Percentiles rank a stretch among this genome's conserved stretches.
phyloP scores from a whole-genome alignment of 1,284 basidiomycete genomes.

The Schizopora paradoxa region DNA sequence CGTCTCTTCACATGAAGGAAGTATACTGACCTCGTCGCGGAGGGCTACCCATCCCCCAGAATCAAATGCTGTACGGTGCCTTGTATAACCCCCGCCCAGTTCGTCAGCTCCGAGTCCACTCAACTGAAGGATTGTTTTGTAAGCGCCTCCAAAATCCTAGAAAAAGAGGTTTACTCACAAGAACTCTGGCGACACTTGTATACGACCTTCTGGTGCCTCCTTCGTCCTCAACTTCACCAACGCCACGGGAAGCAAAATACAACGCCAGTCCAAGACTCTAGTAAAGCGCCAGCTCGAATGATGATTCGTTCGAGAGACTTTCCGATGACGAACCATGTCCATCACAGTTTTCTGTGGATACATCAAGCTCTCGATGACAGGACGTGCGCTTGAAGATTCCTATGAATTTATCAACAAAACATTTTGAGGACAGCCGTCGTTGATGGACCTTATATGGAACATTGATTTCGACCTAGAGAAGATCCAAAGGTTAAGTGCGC shows the following conservation, averaged over 20 bases:
- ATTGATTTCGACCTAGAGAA: constrained; percentile 70
- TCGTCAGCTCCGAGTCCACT: constrained; percentile 96
- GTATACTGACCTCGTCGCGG: constrained; percentile 64
- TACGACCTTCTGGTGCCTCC: constrained; percentile 46
- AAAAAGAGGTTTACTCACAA: constrained; percentile 37
- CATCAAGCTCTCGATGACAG: constrained; percentile 71
- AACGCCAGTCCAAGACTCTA: constrained; percentile 89
- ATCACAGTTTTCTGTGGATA: constrained; percentile 80
- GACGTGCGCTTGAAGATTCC: constrained; percentile 60
- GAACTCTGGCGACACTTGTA: constrained; percentile 71
- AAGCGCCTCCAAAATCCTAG: neutral
- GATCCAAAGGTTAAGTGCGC: constrained; percentile 1
- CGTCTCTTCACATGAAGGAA: neutral
- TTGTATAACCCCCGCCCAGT: constrained; percentile 88
- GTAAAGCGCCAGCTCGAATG: neutral
- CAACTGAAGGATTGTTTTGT: constrained; percentile 33
- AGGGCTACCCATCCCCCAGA: constrained; percentile 66
- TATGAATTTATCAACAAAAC: constrained; percentile 28
- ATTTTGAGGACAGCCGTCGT: neutral
- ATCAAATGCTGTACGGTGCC: constrained; percentile 79
- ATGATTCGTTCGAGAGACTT: neutral
- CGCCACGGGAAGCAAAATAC: constrained; percentile 86
- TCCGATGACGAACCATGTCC: constrained; percentile 68
- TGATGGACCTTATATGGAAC: constrained; percentile 70
- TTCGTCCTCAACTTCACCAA: constrained; percentile 48